These are phyloP conservation scores for Neurospora sp. DNA, from an alignment of 495 filamentous ascomycete genomes.

Conservation along the genomic window DNA sequence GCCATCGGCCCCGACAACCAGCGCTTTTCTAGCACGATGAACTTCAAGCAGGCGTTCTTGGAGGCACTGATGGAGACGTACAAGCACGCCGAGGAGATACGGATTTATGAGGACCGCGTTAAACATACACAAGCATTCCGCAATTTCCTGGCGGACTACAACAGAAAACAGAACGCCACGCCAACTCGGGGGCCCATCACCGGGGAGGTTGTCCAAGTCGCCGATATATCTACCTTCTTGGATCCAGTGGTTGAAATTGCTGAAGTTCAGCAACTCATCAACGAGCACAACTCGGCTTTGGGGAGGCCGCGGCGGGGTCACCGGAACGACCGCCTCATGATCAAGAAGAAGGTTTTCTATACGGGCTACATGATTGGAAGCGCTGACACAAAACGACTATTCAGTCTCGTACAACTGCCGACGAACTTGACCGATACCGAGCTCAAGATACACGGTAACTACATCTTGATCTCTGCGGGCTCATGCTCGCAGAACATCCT, in stretches of 20 bases:
- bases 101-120: conserved; percentile 51
- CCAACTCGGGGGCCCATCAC: conserved; percentile 48
- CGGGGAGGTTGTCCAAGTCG: conserved; percentile 79
- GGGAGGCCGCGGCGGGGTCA: conserved; percentile 15
- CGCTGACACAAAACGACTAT: conserved; percentile 57
- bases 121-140: conserved; percentile 69
- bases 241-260: conserved; percentile 75
- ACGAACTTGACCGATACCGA: conserved; percentile 48
- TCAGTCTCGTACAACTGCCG: conserved; percentile 54
- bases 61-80: conserved; percentile 76
- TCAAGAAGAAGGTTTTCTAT: conserved; percentile 83
- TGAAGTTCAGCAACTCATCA: conserved; percentile 82
- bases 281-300: conserved; percentile 61
- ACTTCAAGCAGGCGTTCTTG: conserved; percentile 80
- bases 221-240: conserved; percentile 63
- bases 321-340: conserved; percentile 42
- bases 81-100: conserved; percentile 66
- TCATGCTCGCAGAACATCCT: conserved; percentile 58
- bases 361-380: conserved; percentile 83
- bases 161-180: conserved; percentile 38
- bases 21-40: conserved; percentile 66
- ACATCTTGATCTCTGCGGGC: conserved; percentile 75
- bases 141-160: conserved; percentile 66
- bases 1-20: conserved; percentile 67
- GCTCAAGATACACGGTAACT: conserved; percentile 77